phyloP scores from a whole-genome alignment of 2,329 filamentous ascomycete species.

The Epichloe typhina region DNA sequence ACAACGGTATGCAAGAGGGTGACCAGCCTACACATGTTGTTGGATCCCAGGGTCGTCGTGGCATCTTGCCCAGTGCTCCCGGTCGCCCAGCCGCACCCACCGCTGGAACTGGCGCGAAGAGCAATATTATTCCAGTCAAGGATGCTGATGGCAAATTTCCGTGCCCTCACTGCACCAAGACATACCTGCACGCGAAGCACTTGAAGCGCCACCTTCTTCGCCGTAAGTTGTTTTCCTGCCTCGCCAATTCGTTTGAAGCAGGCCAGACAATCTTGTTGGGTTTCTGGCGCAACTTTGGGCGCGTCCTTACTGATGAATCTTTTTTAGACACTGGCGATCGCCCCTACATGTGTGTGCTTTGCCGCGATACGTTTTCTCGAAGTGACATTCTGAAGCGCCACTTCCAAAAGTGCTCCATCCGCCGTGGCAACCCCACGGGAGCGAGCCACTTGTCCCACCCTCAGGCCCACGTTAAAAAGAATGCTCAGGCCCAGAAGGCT shows the following conservation, averaged over 20 bases:
- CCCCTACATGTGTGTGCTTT: conserved; percentile 95
- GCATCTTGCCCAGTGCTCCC: conserved; percentile 81
- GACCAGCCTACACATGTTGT: conserved; percentile 81
- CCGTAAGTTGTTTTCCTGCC: conserved; percentile 52
- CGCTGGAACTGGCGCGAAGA: conserved; percentile 59
- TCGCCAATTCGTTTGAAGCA: not conserved
- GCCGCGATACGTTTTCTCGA: conserved; percentile 93
- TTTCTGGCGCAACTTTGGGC: conserved; percentile 13
- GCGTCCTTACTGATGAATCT: conserved; percentile 15
- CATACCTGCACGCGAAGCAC: conserved; percentile 94
- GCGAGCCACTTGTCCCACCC: conserved; percentile 90
- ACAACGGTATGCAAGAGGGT: conserved; percentile 39
- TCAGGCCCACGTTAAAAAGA: conserved; percentile 77
- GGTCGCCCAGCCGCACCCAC: conserved; percentile 68
- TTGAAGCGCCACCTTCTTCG: conserved; percentile 89
- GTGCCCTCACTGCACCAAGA: conserved; percentile 96
- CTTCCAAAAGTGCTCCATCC: conserved; percentile 97
- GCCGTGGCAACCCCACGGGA: conserved; percentile 88
- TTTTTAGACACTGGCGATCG: conserved; percentile 82
- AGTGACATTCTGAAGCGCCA: conserved; percentile 98
- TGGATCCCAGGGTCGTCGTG: conserved; percentile 82
- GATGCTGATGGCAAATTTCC: conserved; percentile 97
- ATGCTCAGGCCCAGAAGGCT: conserved; percentile 45
- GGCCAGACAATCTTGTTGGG: not conserved
- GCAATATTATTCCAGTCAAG: conserved; percentile 76